These are phyloP conservation scores for Cryphonectria radicalis DNA, from an alignment of 2,329 filamentous ascomycete species.

Conservation along the genomic window DNA sequence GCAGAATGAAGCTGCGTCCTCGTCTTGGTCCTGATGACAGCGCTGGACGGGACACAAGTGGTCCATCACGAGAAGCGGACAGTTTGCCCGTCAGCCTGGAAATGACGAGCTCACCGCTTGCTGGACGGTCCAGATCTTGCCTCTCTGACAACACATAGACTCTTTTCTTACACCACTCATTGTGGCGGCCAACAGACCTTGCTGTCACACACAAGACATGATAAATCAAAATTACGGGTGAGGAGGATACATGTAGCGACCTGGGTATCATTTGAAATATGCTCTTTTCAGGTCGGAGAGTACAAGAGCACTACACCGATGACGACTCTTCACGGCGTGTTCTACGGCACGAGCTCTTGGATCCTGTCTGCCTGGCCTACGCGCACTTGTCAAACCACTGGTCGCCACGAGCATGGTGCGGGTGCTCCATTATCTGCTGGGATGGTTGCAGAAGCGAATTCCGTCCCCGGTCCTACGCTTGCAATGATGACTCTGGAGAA, in stretches of 20 bases:
- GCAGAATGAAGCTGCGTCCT: not conserved
- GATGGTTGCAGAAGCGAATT: conserved; percentile 1
- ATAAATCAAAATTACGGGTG: not conserved
- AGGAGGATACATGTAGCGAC: not conserved
- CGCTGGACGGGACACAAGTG: conserved; percentile 18
- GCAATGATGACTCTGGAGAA: not conserved
- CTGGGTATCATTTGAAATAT: not conserved
- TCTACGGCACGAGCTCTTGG: not conserved
- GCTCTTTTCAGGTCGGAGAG: not conserved
- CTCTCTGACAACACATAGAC: not conserved
- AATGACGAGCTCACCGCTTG: not conserved
- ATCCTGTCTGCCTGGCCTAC: not conserved
- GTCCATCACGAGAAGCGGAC: conserved; percentile 11
- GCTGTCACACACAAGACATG: not conserved
- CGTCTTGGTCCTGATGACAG: conserved; percentile 6
- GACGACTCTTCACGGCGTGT: not conserved
- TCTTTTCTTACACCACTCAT: not conserved
- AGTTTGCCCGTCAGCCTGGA: conserved; percentile 17
- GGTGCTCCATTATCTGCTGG: not conserved
- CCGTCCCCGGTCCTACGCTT: not conserved
- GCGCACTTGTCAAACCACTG: not conserved
- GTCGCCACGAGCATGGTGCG: not conserved
- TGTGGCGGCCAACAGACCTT: not conserved
- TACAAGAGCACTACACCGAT: not conserved
- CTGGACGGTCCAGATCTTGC: not conserved